Conservation (phyloP, 2,329 filamentous ascomycete genomes). For the Aspergillus oerlinghausenensis region DNA sequence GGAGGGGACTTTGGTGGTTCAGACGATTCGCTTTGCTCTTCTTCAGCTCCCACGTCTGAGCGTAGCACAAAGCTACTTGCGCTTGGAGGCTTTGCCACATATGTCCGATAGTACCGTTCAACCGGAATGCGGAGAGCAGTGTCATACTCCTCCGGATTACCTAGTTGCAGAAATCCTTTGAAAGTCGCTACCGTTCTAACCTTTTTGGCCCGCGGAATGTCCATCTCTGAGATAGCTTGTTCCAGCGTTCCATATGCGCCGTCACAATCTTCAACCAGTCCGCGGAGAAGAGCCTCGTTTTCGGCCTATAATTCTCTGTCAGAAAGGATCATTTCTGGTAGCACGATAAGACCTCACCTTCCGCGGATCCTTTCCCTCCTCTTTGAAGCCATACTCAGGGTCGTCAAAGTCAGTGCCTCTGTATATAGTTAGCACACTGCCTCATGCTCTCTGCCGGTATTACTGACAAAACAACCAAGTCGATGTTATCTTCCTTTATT, state of each 20-base stretch:
- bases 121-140: conserved; percentile 77
- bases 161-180: conserved; percentile 73
- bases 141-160: conserved; percentile 68
- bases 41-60: conserved; percentile 42
- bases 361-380: conserved; percentile 69
- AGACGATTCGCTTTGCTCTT: conserved; percentile 51
- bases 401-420: conserved; percentile 95
- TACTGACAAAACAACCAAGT: conserved; percentile 71
- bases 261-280: conserved; percentile 63
- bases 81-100: conserved; percentile 66
- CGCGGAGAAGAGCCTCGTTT: conserved; percentile 67
- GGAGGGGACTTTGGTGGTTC: conserved; percentile 35
- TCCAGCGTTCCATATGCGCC: conserved; percentile 79
- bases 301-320: conserved; percentile 43
- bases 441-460: neutral
- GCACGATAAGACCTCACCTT: conserved; percentile 52
- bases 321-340: neutral
- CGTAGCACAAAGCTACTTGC: conserved; percentile 70
- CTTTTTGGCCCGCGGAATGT: conserved; percentile 70
- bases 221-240: conserved; percentile 76
- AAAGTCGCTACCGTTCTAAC: conserved; percentile 74
- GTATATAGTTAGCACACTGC: conserved; percentile 20
- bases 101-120: conserved; percentile 85
- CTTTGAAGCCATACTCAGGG: conserved; percentile 80
- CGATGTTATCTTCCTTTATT: conserved; percentile 70